These are phyloP conservation scores for Hypoxylon sp. DNA, from an alignment of 2,329 filamentous ascomycete species.

Conservation along the genomic window DNA sequence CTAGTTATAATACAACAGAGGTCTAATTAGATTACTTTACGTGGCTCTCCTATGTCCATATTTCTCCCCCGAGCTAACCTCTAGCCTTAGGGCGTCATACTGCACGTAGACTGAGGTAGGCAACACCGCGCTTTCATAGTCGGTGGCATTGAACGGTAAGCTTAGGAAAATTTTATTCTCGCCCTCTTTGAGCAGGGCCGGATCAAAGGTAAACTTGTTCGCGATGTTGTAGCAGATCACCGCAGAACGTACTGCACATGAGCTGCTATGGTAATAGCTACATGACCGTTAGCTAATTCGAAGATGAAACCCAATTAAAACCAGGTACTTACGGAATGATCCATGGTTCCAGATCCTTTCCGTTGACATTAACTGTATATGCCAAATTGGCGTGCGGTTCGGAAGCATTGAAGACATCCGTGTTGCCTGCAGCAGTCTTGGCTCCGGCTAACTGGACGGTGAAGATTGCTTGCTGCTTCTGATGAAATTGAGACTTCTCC, in stretches of 20 bases:
- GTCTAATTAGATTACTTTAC: constrained; percentile 22
- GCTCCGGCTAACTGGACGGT: constrained; percentile 75
- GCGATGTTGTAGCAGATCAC: constrained; percentile 74
- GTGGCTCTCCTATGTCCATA: constrained; percentile 31
- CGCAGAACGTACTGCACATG: constrained; percentile 72
- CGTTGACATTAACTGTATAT: constrained; percentile 61
- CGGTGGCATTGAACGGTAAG: constrained; percentile 71
- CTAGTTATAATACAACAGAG: constrained; percentile 1
- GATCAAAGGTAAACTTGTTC: constrained; percentile 72
- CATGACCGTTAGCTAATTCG: constrained; percentile 22
- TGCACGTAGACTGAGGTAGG: constrained; percentile 72
- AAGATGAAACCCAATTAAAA: neutral
- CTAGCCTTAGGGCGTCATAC: constrained; percentile 75
- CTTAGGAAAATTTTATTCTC: constrained; percentile 70
- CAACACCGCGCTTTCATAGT: constrained; percentile 71
- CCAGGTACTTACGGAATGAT: constrained; percentile 62
- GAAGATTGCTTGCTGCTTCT: constrained; percentile 66
- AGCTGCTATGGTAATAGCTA: constrained; percentile 67
- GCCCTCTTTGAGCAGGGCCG: constrained; percentile 63
- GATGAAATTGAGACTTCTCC: constrained; percentile 58
- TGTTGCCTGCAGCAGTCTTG: constrained; percentile 71
- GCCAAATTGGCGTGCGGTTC: constrained; percentile 68
- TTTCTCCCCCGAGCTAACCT: constrained; percentile 57
- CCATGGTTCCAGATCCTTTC: constrained; percentile 65
- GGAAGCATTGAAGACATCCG: constrained; percentile 68